Percentiles rank a stretch among this genome's conserved stretches.
These are phyloP conservation scores for Beta corolliflora DNA, from an alignment of 179 eudicot species.

Conservation along the genomic window DNA sequence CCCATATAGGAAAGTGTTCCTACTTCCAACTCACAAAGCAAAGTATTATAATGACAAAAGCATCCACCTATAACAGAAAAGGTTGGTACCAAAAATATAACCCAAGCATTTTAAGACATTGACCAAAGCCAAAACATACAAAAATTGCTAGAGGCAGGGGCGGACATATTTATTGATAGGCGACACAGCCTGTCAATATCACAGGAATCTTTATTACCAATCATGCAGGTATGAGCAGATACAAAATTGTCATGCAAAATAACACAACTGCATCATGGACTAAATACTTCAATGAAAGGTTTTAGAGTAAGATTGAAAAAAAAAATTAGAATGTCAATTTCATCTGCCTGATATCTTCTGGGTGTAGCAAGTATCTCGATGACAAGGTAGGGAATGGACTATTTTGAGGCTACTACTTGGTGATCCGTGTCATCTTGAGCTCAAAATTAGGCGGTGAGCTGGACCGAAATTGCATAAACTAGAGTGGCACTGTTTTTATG, in stretches of 20 bases:
- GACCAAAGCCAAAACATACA: neutral
- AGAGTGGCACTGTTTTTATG: no score
- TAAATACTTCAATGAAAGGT: neutral
- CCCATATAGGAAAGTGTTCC: no score
- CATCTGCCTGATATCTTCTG: neutral
- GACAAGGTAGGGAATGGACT: no score
- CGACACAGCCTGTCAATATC: neutral
- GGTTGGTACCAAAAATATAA: conserved; percentile 1
- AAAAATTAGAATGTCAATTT: neutral
- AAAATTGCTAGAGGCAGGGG: neutral
- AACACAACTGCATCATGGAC: neutral
- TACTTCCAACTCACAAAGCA: no score
- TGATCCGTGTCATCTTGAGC: no score
- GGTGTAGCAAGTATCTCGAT: no score
- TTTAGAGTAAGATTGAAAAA: neutral
- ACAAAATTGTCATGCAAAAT: neutral
- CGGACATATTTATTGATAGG: neutral
- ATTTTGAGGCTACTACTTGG: no score
- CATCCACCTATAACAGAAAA: conserved; percentile 11
- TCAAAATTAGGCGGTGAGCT: no score
- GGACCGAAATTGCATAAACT: no score
- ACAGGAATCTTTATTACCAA: neutral
- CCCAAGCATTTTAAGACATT: neutral
- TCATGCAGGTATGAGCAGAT: neutral
- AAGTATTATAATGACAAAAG: neutral